Percentiles rank a stretch among this genome's conserved stretches.
Evolutionary conservation across 352 stramenopile species (phyloP).

Genomic region (Blastocystis sp.): DNA sequence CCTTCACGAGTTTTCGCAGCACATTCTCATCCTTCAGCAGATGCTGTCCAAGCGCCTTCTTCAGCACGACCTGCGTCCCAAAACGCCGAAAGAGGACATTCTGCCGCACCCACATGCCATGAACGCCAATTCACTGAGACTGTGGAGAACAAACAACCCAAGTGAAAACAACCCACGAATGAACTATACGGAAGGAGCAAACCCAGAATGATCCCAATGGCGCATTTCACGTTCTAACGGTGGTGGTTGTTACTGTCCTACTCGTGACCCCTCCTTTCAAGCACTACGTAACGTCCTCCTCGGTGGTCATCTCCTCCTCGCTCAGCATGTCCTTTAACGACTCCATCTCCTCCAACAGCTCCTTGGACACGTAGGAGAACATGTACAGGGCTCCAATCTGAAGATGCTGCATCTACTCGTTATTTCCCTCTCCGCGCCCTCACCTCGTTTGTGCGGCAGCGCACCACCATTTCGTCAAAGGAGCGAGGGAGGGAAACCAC

Average conservation of each 20-base stretch:
- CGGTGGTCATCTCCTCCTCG: constrained; percentile 11
- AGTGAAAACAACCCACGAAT: not conserved
- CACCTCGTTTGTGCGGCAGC: constrained; percentile 17
- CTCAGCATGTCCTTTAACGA: constrained; percentile 37
- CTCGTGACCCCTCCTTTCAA: not conserved
- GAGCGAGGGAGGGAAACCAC: constrained; percentile 16
- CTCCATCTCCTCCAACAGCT: constrained; percentile 25
- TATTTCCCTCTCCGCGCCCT: not conserved
- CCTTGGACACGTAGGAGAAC: constrained; percentile 43
- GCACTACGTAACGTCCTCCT: constrained; percentile 10
- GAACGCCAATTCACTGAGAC: not conserved
- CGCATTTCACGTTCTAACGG: not conserved
- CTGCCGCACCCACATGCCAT: not conserved
- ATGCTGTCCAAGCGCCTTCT: constrained; percentile 61
- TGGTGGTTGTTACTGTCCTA: constrained; percentile 67
- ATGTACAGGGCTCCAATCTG: constrained; percentile 57
- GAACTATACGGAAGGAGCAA: not conserved
- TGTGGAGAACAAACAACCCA: constrained; percentile 44
- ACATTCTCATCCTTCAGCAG: constrained; percentile 49
- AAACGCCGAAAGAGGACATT: not conserved
- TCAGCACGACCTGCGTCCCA: constrained; percentile 4
- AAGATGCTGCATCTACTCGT: constrained; percentile 32
- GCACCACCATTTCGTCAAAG: constrained; percentile 6
- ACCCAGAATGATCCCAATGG: too few relatives aligned
- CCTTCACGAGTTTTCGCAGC: constrained; percentile 3